These are phyloP conservation scores for Leptomonas seymouri DNA, from an alignment of 208 protist genomes.

Conservation along the genomic window DNA sequence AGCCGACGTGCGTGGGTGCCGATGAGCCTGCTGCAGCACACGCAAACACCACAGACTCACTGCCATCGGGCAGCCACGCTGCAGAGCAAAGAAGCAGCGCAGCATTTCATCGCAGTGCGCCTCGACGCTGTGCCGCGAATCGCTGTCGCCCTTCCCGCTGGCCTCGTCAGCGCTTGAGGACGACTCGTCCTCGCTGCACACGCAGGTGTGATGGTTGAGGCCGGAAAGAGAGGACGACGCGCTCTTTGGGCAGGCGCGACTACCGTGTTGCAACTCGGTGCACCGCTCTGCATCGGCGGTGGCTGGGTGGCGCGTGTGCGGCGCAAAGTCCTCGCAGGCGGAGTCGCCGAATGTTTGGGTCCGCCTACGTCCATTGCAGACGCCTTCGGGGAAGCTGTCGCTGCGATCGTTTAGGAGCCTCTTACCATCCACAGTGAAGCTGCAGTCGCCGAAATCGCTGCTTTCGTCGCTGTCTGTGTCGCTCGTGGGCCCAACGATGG, in stretches of 20 bases:
- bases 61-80: slow-evolving; percentile 21
- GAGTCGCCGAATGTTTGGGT: slow-evolving; percentile 13
- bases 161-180: not conserved
- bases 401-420: not conserved
- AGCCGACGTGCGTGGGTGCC: slow-evolving; percentile 15
- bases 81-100: slow-evolving; percentile 23
- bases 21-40: slow-evolving; percentile 25
- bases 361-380: not conserved
- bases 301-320: slow-evolving; percentile 1
- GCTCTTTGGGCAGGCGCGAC: not conserved
- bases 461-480: slow-evolving; percentile 18
- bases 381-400: slow-evolving; percentile 8
- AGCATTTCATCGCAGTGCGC: slow-evolving; percentile 31
- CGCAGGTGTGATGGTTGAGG: not conserved
- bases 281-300: not conserved
- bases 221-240: slow-evolving; percentile 4
- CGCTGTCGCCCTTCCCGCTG: not conserved
- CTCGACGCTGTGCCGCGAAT: slow-evolving; percentile 2
- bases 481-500: slow-evolving; percentile 4
- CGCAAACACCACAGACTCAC: slow-evolving; percentile 32
- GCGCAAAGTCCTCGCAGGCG: not conserved
- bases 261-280: not conserved
- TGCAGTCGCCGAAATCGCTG: not conserved
- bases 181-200: not conserved
- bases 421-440: not conserved